Conservation (phyloP, 2,329 filamentous ascomycete genomes). For the Nannizziopsis barbatae region DNA sequence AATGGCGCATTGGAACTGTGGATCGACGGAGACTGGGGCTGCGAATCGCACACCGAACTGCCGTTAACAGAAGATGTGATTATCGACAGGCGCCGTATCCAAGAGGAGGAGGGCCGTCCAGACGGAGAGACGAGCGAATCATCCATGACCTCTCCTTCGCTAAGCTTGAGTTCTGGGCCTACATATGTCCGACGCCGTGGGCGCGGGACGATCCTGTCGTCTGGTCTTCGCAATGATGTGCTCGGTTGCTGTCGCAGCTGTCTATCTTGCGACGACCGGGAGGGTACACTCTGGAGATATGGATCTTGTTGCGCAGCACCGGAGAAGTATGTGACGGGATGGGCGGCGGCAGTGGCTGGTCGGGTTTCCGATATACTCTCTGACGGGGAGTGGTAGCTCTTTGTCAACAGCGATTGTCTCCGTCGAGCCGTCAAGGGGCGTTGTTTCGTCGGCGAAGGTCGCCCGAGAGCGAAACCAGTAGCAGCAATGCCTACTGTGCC, state of each 20-base stretch:
- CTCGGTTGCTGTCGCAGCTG: not conserved
- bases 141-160: slow-evolving; percentile 21
- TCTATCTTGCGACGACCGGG: not conserved
- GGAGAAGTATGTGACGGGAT: not conserved
- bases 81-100: slow-evolving; percentile 47
- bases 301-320: not conserved
- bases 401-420: slow-evolving; percentile 5
- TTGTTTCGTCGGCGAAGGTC: slow-evolving; percentile 30
- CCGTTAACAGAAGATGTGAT: slow-evolving; percentile 39
- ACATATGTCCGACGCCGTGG: slow-evolving; percentile 27
- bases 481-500: slow-evolving; percentile 52
- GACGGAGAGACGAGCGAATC: slow-evolving; percentile 19
- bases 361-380: slow-evolving; percentile 1
- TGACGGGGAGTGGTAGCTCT: slow-evolving; percentile 1
- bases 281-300: not conserved
- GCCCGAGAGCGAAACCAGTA: slow-evolving; percentile 48
- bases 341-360: slow-evolving; percentile 4
- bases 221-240: not conserved
- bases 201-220: slow-evolving; percentile 6
- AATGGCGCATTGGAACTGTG: slow-evolving; percentile 44
- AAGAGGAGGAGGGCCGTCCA: slow-evolving; percentile 39
- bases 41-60: slow-evolving; percentile 39
- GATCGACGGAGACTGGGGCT: slow-evolving; percentile 43
- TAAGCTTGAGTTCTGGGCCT: slow-evolving; percentile 22
- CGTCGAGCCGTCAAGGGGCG: slow-evolving; percentile 9